These are phyloP conservation scores for Hericium coralloides DNA, from an alignment of 768 basidiomycete species.

Conservation along the genomic window DNA sequence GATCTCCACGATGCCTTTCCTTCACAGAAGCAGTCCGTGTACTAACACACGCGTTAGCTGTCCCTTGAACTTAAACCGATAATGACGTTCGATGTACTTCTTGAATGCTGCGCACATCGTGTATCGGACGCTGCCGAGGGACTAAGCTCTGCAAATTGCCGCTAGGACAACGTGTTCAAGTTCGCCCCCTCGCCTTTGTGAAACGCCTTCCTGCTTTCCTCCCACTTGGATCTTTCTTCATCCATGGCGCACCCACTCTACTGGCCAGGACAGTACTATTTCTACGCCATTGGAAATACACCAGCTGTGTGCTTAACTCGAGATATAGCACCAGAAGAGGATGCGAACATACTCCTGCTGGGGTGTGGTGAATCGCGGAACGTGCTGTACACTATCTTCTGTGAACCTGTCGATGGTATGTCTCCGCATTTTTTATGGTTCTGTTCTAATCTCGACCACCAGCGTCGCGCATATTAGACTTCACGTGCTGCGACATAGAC, in stretches of 20 bases:
- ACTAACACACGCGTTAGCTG: too few species aligned
- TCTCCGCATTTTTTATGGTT: not conserved
- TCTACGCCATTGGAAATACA: conserved; percentile 56
- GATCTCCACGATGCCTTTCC: too few species aligned
- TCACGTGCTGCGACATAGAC: conserved; percentile 44
- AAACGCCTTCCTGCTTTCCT: not conserved
- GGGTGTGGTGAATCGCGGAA: conserved; percentile 53
- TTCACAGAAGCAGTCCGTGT: too few species aligned
- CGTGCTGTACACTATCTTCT: conserved; percentile 39
- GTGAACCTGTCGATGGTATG: conserved; percentile 9
- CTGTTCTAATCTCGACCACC: not conserved
- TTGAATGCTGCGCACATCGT: too few species aligned
- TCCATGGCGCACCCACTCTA: conserved; percentile 35
- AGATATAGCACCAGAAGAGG: conserved; percentile 36
- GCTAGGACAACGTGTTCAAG: too few species aligned
- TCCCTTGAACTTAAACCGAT: too few species aligned
- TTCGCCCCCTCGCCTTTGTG: too few species aligned
- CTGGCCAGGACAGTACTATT: conserved; percentile 36
- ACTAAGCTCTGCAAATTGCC: too few species aligned
- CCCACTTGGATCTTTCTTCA: not conserved
- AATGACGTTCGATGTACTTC: conserved; percentile 1
- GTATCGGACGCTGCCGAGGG: too few species aligned
- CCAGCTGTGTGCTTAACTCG: conserved; percentile 40
- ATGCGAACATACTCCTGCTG: conserved; percentile 39
- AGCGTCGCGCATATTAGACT: conserved; percentile 27